Evolutionary conservation across 805 yeast genomes (phyloP).

Genomic region (Myxozyma melibiosi): DNA sequence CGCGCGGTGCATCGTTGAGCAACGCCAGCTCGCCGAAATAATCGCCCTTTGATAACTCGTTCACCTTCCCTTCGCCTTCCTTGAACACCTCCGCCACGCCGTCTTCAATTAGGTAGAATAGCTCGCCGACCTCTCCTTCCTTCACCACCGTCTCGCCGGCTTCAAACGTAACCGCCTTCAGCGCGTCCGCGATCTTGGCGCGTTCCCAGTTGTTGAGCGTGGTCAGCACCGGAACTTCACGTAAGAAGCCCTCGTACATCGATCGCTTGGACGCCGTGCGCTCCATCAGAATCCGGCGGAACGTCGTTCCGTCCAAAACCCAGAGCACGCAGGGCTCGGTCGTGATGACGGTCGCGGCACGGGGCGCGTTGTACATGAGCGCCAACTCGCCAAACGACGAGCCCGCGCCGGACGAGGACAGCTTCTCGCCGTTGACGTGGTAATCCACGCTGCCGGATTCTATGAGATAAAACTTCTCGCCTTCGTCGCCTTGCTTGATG

Average conservation of each 20-base stretch:
- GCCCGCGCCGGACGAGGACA: conserved; percentile 79
- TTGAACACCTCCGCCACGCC: conserved; percentile 81
- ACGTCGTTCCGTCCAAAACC: conserved; percentile 92
- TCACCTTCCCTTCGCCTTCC: conserved; percentile 61
- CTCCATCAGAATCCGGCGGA: conserved; percentile 86
- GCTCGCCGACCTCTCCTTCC: conserved; percentile 85
- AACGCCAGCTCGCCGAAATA: conserved; percentile 97
- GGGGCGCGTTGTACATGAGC: conserved; percentile 93
- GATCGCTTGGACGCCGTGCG: conserved; percentile 87
- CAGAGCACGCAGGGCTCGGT: conserved; percentile 65
- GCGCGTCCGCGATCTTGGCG: conserved; percentile 91
- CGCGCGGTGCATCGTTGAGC: conserved; percentile 87
- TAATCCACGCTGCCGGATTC: conserved; percentile 85
- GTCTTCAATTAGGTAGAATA: conserved; percentile 71
- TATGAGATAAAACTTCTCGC: conserved; percentile 86
- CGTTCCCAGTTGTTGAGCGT: conserved; percentile 77
- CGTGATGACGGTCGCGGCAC: conserved; percentile 93
- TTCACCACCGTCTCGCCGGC: conserved; percentile 73
- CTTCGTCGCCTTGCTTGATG: conserved; percentile 90
- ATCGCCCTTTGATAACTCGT: conserved; percentile 71
- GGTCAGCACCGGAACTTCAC: conserved; percentile 79
- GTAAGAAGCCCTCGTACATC: conserved; percentile 85
- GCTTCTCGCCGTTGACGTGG: conserved; percentile 67
- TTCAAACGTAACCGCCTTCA: conserved; percentile 71
- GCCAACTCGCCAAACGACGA: conserved; percentile 96